Evolutionary conservation across 768 basidiomycete species (phyloP).

Genomic region (Serendipita indica): DNA sequence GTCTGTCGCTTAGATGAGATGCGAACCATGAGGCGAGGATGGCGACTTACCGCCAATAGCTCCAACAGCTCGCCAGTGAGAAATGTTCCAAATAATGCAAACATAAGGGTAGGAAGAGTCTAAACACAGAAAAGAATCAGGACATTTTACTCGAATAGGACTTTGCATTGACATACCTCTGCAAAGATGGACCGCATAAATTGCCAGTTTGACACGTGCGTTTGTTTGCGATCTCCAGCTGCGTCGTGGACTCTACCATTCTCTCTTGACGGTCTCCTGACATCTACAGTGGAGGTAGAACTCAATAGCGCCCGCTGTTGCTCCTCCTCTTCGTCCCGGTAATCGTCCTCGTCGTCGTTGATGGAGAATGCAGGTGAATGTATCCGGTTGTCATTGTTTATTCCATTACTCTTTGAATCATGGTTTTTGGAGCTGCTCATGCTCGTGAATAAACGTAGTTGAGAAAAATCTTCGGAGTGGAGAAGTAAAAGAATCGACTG

Average conservation of each 20-base stretch:
- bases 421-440: too few species aligned
- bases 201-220: conserved; percentile 8
- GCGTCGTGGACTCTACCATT: background rate
- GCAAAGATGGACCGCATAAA: conserved; percentile 11
- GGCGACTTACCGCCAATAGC: conserved; percentile 56
- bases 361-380: too few species aligned
- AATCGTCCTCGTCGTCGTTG: background rate
- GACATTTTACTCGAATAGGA: background rate
- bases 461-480: background rate
- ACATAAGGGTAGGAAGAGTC: conserved; percentile 76
- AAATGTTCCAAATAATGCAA: conserved; percentile 69
- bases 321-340: background rate
- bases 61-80: conserved; percentile 87
- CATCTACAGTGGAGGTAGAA: background rate
- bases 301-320: background rate
- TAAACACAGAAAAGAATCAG: conserved; percentile 21
- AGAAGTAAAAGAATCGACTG: too few species aligned
- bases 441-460: background rate
- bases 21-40: conserved; percentile 7
- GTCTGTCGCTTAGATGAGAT: conserved; percentile 29
- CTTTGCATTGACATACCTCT: conserved; percentile 8
- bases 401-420: too few species aligned
- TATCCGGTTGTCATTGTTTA: too few species aligned
- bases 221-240: background rate
- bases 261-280: background rate